Evolutionary conservation across 164 flowering plant genomes (phyloP), one percentile per base, ranked within the genome.

Genomic region (Platanus orientalis): DNA sequence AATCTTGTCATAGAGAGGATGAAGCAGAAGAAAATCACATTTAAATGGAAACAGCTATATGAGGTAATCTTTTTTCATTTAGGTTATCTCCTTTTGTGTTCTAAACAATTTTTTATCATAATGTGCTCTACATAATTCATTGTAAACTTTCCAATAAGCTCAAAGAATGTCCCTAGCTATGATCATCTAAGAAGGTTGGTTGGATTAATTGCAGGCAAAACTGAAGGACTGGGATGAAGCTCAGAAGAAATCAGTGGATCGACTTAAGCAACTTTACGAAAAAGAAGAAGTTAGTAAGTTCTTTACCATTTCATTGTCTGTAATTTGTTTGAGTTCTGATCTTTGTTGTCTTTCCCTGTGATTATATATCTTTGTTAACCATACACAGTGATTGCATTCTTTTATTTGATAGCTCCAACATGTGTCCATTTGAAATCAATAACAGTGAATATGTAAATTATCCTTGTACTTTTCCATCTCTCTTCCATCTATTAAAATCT

Each of bases 241-340:
- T 58, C 79, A 84, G 66, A 60, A 81, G 42, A 68, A 73, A 71
- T 73, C 83, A 10, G 57, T 68, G 47, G 85, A 79, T 52, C 71
- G 85, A 58, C 44, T 94, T 16, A 84, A 70, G 69, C 60, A 84
- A 72, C 69, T 58, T 20, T 89, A 84, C 62, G 61, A 74, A 76
- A 71, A 83, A 45, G 90, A 78, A 81, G 73, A 63, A 72, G 82
- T 68, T 14, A 72, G 97, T 94, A 84, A 74, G 95, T 77, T 54
- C 58, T 58, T 66, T 64, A 27, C 55, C 39, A 21, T 65, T 47
- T 59, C n/a, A 54, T 39, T 27, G 9, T 27, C 49, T 56, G n/a
- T 53, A 20, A 49, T 17, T n/a, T n/a, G n/a, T n/a, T n/a, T n/a
- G 29, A 4, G 2, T 65, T 25, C 30, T 34, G 13, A 2, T 58